Base-by-base conservation (phyloP, 129 eudicot genomes). In the Saposhnikovia divaricata region DNA sequence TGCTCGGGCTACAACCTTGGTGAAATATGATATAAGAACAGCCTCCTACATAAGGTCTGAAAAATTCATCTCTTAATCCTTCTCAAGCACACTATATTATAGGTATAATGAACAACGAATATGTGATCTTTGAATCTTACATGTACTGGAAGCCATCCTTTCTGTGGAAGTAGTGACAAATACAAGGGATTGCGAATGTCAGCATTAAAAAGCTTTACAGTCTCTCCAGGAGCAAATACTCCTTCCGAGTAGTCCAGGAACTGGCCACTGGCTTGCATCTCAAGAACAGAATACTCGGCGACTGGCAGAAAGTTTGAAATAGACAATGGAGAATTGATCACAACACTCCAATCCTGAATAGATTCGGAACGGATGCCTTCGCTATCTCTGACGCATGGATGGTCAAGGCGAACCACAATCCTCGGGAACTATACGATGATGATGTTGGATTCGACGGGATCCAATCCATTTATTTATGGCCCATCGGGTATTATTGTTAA, bases 111-210 rank as follows among this genome's bases (percentile, higher is more conserved):
- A 80, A 70, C 14, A 51, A 38, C 12, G 10, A 76, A 19, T 27
- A 9, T 23, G 63, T 46, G 80, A 71, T 71, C 23, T 37, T 63
- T 42, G 78, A 70, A 51, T 85, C 96, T 88, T 68, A 94, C 97
- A 70, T 94, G 96, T 73, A 88, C 76, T 53, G 97, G 93, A 78
- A 90, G 89, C 98, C 98, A 94, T 77, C 98, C 98, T 27, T 81
- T 88, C 72, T 89, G 97, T 16, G 98, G 98, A 83, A 94, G 90
- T 85, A 94, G 85, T 15, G 98, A 91, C 59, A 91, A 82, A 80
- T 88, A 92, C 73, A 94, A 87, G 43, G 98, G 93, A 63, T 91
- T 91, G 83, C 91, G 92, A 43, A 90, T 85, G 82, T 94, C 96
- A 73, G 91, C 98, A 86, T 83, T 83, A 72, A 85, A 84, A 79